Evolutionary conservation across 805 yeast species (phyloP), one percentile per base, ranked within the genome.

Genomic region (Tetrapisispora taiwanensis): DNA sequence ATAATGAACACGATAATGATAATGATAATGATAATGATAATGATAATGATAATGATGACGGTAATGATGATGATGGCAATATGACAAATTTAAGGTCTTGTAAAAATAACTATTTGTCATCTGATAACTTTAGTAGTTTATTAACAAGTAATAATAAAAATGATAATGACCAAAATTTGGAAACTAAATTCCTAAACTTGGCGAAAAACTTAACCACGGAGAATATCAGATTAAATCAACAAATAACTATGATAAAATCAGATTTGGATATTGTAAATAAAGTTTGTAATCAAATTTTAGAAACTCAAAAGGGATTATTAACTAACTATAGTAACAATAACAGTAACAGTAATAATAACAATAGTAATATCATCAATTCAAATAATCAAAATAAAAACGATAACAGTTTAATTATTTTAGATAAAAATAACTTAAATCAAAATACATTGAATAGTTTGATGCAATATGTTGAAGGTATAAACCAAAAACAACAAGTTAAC

Each of bases 151-250:
- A 30, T 17, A 41, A 33, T 26, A 20, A 18, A 14, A 34, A 33
- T 33, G 12, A 3, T 27, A 19, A 9, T 7, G 40, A 30, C 15
- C 38, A 42, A 24, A 35, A 41, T 15, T 31, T 52, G 12, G 55
- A 52, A 19, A 36, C 52, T 26, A 50, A 53, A 36, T 58, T 54
- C 42, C 37, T 56, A 22, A 54, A 54, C 33, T 46, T 60, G 13
- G 59, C 65, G 4, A 51, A 53, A 42, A 52, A 57, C 32, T 49
- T 59, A 31, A 58, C 60, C 0, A 53, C 60, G 2, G 65, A 62
- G 45, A 60, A 60, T 46, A 50, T 57, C 13, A 48, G 61, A 34
- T 42, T 60, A 20, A 52, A 58, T 13, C 63, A 58, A 48, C 63
- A 62, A 43, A 50, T 62, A 14, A 48, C 53, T 3, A 52, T 52